Conservation (phyloP, 371 early-diverging fungal species). For the Parasitella parasitica region DNA sequence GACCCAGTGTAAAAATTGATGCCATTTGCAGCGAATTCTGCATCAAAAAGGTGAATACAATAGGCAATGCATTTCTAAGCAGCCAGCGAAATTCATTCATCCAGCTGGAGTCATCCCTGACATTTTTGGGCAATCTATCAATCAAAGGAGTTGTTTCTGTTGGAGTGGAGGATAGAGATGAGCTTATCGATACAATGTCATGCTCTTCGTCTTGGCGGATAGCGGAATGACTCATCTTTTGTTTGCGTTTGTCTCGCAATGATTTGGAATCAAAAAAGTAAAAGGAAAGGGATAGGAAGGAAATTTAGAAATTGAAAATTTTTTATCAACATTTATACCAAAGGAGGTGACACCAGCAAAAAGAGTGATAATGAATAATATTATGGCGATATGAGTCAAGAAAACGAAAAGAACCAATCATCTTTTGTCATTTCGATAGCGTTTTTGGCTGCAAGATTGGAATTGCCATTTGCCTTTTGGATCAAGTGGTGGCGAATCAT, state of each 20-base stretch:
- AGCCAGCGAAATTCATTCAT: slow-evolving; percentile 34
- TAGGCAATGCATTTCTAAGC: slow-evolving; percentile 47
- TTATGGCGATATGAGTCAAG: slow-evolving; percentile 25
- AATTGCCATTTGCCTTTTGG: slow-evolving; percentile 23
- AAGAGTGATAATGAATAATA: background rate
- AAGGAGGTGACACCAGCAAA: slow-evolving; percentile 3
- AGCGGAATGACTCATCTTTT: slow-evolving; percentile 1
- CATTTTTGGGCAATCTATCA: background rate
- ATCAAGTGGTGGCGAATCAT: slow-evolving; percentile 48
- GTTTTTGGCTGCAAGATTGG: slow-evolving; percentile 26
- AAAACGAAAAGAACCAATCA: slow-evolving; percentile 30
- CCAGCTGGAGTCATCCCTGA: slow-evolving; percentile 9
- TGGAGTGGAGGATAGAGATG: slow-evolving; percentile 27
- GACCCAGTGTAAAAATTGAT: slow-evolving; percentile 58
- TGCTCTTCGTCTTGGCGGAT: background rate
- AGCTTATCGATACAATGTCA: slow-evolving; percentile 15
- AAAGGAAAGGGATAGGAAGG: slow-evolving; percentile 6
- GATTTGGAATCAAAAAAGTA: background rate
- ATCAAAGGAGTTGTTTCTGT: slow-evolving; percentile 29
- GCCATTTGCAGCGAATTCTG: slow-evolving; percentile 62
- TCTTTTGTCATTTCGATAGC: slow-evolving; percentile 19
- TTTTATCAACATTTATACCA: background rate
- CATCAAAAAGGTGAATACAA: slow-evolving; percentile 55
- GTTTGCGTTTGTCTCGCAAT: background rate
- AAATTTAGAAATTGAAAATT: slow-evolving; percentile 5